Base-by-base conservation (phyloP, 2,329 filamentous ascomycete genomes). In the Cryphonectria naterciae region DNA sequence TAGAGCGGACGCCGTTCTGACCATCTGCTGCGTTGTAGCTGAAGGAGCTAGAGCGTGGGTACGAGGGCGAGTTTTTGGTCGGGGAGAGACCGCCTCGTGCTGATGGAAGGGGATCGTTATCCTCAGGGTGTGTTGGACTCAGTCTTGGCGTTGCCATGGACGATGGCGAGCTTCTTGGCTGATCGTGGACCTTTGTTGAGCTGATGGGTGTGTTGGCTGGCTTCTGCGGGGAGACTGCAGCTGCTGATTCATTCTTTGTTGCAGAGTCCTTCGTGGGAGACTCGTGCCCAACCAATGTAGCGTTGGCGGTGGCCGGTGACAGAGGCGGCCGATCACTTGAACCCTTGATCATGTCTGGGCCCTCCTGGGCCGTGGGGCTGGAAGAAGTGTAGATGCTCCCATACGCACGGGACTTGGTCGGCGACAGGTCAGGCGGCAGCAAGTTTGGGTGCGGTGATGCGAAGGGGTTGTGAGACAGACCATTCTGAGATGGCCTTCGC, bases 11-110 rank as follows among this genome's bases (percentile, higher is more conserved):
- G 75, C 75, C 67, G 19, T 65, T 67, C 17, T 49, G 68, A 19
- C 28, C 56, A 62, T 77, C 75, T 62, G 75, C 78, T 67, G 75
- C 72, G 68, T 77, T 72, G 68, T 77, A 74, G 37, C 78, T 56
- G 17, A 46, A 46, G 8, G 66, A 69, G 41, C 32, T 58, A n/a
- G 69, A 68, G 15, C 56, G 77, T 52, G 77, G 75, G n/a, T 80
- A 78, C 28, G 82, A 80, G 35, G 85, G 84, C 22, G 85, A 87
- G 68, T 85, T 83, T 75, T 88, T 88, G 39, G 80, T 84, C 1
- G 86, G 86, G 17, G 86, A 88, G 37, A 86, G 74, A 3, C 85
- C 86, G 22, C 82, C 85, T 65, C 80, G 81, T 4, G 80, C 78
- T 37, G 85, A 83, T 70, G 82, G 79, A 67, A 83, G 81, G 28